These are phyloP conservation scores for Coelomomyces lativittatus DNA, from an alignment of 371 early-diverging fungal genomes.

Conservation along the genomic window DNA sequence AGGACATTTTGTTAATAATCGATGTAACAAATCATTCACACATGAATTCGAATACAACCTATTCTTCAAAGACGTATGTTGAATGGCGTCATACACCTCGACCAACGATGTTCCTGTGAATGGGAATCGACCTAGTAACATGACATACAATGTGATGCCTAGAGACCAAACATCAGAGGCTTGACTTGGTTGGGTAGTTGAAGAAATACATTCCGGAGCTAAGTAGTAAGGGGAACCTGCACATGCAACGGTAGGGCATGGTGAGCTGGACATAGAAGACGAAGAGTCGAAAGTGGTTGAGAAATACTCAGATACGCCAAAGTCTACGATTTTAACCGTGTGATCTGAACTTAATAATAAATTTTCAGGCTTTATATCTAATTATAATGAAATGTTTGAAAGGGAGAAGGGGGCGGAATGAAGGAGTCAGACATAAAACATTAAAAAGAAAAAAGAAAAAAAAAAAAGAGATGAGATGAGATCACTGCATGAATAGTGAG, in stretches of 20 bases:
- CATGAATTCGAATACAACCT: background rate
- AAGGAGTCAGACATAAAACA: background rate
- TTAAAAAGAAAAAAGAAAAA: background rate
- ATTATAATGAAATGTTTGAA: background rate
- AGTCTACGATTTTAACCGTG: constrained; percentile 90
- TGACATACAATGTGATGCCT: constrained; percentile 88
- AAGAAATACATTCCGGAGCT: constrained; percentile 1
- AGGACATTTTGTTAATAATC: constrained; percentile 65
- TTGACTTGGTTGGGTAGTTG: constrained; percentile 27
- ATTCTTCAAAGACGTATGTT: constrained; percentile 3
- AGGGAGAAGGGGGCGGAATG: constrained; percentile 6
- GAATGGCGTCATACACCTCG: constrained; percentile 58
- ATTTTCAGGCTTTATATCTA: constrained; percentile 96
- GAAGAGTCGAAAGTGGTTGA: constrained; percentile 3
- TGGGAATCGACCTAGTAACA: constrained; percentile 73
- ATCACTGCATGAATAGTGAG: too few species aligned
- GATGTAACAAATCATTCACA: constrained; percentile 32
- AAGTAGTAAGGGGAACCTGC: background rate
- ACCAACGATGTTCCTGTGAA: constrained; percentile 54
- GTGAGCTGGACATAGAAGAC: too few species aligned
- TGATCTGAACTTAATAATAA: constrained; percentile 66
- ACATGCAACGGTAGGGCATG: background rate
- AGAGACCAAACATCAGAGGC: constrained; percentile 96
- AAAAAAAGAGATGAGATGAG: too few species aligned
- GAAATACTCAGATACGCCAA: constrained; percentile 68